Base-by-base conservation (phyloP, 768 basidiomycete genomes). In the Tephrocybe rancida region DNA sequence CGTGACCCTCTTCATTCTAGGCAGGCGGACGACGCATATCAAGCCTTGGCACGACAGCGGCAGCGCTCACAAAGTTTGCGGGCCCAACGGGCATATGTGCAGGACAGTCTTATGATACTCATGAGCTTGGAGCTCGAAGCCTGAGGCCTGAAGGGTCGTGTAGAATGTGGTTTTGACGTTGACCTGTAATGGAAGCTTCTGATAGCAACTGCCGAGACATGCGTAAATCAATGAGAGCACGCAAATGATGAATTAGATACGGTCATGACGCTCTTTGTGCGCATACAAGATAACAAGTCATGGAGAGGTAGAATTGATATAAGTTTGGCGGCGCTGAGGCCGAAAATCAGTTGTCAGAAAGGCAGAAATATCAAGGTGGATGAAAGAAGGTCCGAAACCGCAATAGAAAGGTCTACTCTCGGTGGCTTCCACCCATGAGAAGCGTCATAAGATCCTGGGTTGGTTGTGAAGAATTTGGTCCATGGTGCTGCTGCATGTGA, bases 391-490 rank as follows among this genome's bases (percentile, higher is more conserved):
- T 53, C 46, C 43, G 44, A 55, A 50, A 38, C 29, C n/a, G n/a
- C 37, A 44, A 30, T 35, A 24, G 47, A 52, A 46, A 54, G 48
- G 48, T 60, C 84, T 73, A 90, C 61, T 90, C 87, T 69, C 88
- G 75, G 59, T 82, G 85, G 50, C 72, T 62, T 50, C 86, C 87
- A 48, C 85, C 87, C 88, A 93, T 86, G 57, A 93, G 80, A 54
- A 93, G 77, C 41, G 90, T 84, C 86, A 93, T 92, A 60, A 93
- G 72, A 65, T 93, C 90, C 56, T 88, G 86, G 39, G 83, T 72
- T 29, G 83, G 80, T 61, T 83, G 84, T 55, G 73, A 54, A 11
- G 53, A 82, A 64, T 73, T 80, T 19, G 74, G 68, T 25, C 76
- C 77, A 70, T 84, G 85, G 61, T 82, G 85, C 60, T 82, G 85